Evolutionary conservation across 257 asterid genomes (phyloP), one percentile per base, ranked within the genome.

Genomic region (Coffea canephora): DNA sequence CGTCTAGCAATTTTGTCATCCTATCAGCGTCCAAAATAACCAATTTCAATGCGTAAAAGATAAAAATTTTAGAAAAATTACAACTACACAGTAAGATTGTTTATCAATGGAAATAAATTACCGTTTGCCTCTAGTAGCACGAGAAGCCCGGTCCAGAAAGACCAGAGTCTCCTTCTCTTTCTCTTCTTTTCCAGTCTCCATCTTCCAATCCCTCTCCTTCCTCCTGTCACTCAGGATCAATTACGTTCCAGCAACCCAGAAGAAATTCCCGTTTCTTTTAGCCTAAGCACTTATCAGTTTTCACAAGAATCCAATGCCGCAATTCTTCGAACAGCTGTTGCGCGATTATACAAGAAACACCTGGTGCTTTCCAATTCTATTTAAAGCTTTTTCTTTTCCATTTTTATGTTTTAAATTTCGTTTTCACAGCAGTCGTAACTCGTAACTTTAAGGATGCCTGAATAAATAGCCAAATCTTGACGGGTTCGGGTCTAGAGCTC

Each of bases 91-190:
- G 59, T 70, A 31, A 72, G 49, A 59, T 1, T 27, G 43, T 61
- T 39, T 18, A 52, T 8, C 8, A 25, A 6, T 2, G 13, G 25
- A 34, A 5, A 64, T 59, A 16, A 50, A 80, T 46, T 79, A 94
- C 97, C 98, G 93, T 87, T 92, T 95, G 79, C 99, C 99, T 87
- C 98, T 89, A 77, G 97, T 94, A 74, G 96, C 91, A 55, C 98
- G 92, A 81, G 92, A 79, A 80, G 89, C 25, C 41, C 97, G 97
- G 80, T 94, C 94, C 49, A 94, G 97, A 75, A 88, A 87, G 59
- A 55, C 85, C 75, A 73, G 84, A 18, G 49, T 59, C 79, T 77
- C 79, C 77, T 85, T 89, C 54, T 79, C 85, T 13, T 83, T 85
- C 77, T 87, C 89, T 69, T 86, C 90, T 65, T 84, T 82, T 79